Evolutionary conservation across 225 moss, liverwort and hornwort species (phyloP), one percentile per base, ranked within the genome.

Genomic region (Pleurozium schreberi): DNA sequence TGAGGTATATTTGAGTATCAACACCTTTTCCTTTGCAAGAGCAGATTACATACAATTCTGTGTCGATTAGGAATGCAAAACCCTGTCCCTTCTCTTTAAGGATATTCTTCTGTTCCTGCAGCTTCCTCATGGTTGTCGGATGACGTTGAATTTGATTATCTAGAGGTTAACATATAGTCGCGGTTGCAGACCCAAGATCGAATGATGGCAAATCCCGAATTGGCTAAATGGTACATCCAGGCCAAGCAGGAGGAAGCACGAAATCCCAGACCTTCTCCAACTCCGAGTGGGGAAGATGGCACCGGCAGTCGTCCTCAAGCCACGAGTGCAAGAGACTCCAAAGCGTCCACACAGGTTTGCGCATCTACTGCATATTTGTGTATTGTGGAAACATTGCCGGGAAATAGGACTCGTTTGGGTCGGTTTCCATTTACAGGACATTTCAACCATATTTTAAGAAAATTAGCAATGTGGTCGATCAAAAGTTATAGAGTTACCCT

Each of bases 181-280:
- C 66, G 66, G 58, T 82, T 90, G 89, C 94, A 98, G 98, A 82
- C 90, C 73, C 87, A 85, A 45, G 91, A 90, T 81, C 90, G 88
- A 88, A 92, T 94, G 65, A 90, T 93, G 87, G 90, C 88, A 70
- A 94, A 97, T 89, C 94, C 95, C 64, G 90, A 88, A 34, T 82
- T 91, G 80, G 96, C 96, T 66, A 92, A 91, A 71, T 96, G 91
- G 90, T 97, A 93, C 89, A 53, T 93, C 87, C 83, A 88, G 52
- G 78, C 93, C 70, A 90, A 93, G 93, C 90, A 95, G 89, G 92
- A 93, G 87, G 94, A 95, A 61, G 77, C 83, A 27, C 64, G 86
- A 89, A 92, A 93, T 88, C 89, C 90, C 57, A 86, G 77, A 86
- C 62, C 92, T 87, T 80, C 94, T 86, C 63, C 88, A 87, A 86